phyloP scores from a whole-genome alignment of 768 basidiomycete species.

The Amanita rubescens region DNA sequence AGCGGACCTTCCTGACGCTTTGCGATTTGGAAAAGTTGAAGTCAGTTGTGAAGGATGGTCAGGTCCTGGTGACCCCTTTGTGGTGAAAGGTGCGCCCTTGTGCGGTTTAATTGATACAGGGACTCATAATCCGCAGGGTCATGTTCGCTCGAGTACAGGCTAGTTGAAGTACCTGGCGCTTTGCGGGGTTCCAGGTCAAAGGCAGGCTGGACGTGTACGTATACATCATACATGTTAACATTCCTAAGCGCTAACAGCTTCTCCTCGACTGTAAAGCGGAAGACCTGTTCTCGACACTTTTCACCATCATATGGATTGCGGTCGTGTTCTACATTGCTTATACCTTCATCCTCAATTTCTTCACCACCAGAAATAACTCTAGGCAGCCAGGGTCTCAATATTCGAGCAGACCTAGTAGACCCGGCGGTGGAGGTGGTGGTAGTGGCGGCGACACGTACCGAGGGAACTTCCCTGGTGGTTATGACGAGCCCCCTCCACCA shows the following conservation, averaged over 20 bases:
- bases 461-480: constrained; percentile 16
- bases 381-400: constrained; percentile 19
- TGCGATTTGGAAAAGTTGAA: constrained; percentile 80
- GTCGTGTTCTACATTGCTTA: constrained; percentile 49
- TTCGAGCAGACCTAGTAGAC: constrained; percentile 26
- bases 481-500: constrained; percentile 43
- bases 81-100: constrained; percentile 62
- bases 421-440: constrained; percentile 34
- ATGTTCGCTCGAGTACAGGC: constrained; percentile 78
- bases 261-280: constrained; percentile 28
- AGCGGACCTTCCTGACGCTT: constrained; percentile 75
- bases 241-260: neutral
- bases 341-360: constrained; percentile 50
- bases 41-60: constrained; percentile 91
- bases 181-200: constrained; percentile 28
- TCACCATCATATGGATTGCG: constrained; percentile 50
- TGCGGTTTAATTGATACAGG: neutral
- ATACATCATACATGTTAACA: neutral
- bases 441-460: constrained; percentile 21
- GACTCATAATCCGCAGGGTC: constrained; percentile 46
- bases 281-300: constrained; percentile 40
- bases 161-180: constrained; percentile 58
- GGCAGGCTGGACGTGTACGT: constrained; percentile 23
- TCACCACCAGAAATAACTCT: constrained; percentile 21
- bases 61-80: constrained; percentile 71